Evolutionary conservation across 2,329 filamentous ascomycete species (phyloP), one percentile per base, ranked within the genome.

Genomic region (Stemphylium beticola): DNA sequence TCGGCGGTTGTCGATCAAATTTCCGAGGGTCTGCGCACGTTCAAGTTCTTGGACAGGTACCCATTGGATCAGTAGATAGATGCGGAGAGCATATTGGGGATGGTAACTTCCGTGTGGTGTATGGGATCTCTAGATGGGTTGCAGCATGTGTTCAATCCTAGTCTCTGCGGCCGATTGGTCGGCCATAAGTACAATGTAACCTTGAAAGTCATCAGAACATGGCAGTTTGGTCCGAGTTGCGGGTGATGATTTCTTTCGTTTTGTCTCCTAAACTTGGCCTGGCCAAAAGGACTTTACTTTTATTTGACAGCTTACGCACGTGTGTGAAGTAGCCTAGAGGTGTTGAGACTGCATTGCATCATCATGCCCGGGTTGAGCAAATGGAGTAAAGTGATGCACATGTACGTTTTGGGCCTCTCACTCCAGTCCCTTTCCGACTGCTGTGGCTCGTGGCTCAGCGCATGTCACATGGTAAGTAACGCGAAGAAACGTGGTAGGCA

Each of bases 11-110:
- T 61, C 7, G 54, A 49, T 2, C 49, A 65, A 43, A 41, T 75
- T 11, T 55, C 66, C n/a, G 79, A 83, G 2, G 88, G 87, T 0
- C 74, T 91, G 63, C 79, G 78, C 53, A 83, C 76, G 2, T 91
- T 88, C 61, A 88, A 85, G 77, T 90, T 90, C 65, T 77, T 87
- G 31, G 81, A 85, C 57, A 80, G 87, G 3, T 90, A 88, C 65
- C 78, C 85, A 1, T 42, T 85, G 58, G 87, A 90, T 17, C 17
- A 36, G 8, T 45, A 45, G 32, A 34, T 45, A 45, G 32, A 34
- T 11, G 7, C 5, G 12, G 4, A 3, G 12, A 24, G 18, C 5
- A 24, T 22, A 12, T 5, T 9, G 17, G 12, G 14, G 18, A 18
- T 4, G 3, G 6, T 32, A n/a, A 15, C 18, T 18, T 42, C 18